Percentiles rank a stretch among this genome's conserved stretches.
phyloP scores from a whole-genome alignment of 2,329 filamentous ascomycete genomes.

The Helicocarpus griseus region DNA sequence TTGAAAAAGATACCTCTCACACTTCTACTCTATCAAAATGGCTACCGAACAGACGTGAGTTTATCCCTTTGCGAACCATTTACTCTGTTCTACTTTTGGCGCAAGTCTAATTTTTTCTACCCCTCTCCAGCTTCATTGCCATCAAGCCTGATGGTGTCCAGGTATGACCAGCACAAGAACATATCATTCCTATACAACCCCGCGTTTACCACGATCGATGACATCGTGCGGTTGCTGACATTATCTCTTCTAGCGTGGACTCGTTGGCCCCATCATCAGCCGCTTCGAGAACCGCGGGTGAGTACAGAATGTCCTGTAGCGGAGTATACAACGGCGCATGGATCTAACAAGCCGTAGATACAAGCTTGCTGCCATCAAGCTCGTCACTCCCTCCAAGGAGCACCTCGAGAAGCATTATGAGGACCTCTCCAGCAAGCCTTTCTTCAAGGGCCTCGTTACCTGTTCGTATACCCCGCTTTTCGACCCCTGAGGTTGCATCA shows the following conservation, averaged over 20 bases:
- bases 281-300: constrained; percentile 96
- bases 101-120: constrained; percentile 9
- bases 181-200: background rate
- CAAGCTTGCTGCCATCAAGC: constrained; percentile 98
- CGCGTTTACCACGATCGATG: background rate
- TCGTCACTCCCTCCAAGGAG: constrained; percentile 75
- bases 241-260: constrained; percentile 62
- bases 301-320: constrained; percentile 23
- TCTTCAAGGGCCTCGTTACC: constrained; percentile 89
- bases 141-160: constrained; percentile 99
- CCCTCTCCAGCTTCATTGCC: constrained; percentile 81
- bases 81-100: constrained; percentile 5
- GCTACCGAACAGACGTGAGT: constrained; percentile 82
- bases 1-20: constrained; percentile 10
- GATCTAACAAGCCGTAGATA: constrained; percentile 49
- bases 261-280: constrained; percentile 93
- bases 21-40: constrained; percentile 45
- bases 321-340: background rate
- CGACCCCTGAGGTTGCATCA: background rate
- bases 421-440: constrained; percentile 86
- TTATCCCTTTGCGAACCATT: constrained; percentile 10
- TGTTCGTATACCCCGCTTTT: constrained; percentile 49
- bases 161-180: constrained; percentile 46
- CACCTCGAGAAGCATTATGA: constrained; percentile 98
- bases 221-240: constrained; percentile 17